phyloP scores from a whole-genome alignment of 1,284 basidiomycete species.

The Puccinia horiana region DNA sequence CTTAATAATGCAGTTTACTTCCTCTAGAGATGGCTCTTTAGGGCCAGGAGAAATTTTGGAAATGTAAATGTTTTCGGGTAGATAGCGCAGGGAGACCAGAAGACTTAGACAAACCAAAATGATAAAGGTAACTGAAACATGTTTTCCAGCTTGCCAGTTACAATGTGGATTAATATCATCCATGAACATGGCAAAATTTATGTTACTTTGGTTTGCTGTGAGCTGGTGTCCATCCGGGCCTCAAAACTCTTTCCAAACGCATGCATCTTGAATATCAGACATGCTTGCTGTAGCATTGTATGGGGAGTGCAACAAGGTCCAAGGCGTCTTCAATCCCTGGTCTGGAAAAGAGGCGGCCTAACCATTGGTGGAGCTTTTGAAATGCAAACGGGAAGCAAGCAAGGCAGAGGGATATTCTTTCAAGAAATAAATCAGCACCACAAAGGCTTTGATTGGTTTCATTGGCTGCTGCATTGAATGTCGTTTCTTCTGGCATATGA shows the following conservation, averaged over 20 bases:
- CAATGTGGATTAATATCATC: constrained; percentile 31
- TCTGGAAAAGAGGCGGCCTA: constrained; percentile 12
- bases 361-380: constrained; percentile 8
- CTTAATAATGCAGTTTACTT: constrained; percentile 57
- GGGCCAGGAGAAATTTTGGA: constrained; percentile 60
- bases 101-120: constrained; percentile 39
- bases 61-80: constrained; percentile 51
- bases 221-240: neutral
- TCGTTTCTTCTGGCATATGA: too few relatives aligned
- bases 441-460: too few relatives aligned
- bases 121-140: constrained; percentile 19
- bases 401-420: too few relatives aligned
- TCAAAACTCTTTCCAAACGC: constrained; percentile 1
- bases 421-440: too few relatives aligned
- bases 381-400: too few relatives aligned
- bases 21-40: constrained; percentile 57
- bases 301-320: neutral
- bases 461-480: too few relatives aligned
- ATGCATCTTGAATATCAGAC: constrained; percentile 19
- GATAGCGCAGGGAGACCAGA: constrained; percentile 49
- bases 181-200: constrained; percentile 25
- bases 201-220: neutral
- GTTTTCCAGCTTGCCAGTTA: neutral
- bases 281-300: neutral
- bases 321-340: neutral